A percentile compares a stretch with the other conserved stretches of the same genome.
Evolutionary conservation across 2,329 filamentous ascomycete genomes (phyloP).

Genomic region (Berkeleyomyces basicola): DNA sequence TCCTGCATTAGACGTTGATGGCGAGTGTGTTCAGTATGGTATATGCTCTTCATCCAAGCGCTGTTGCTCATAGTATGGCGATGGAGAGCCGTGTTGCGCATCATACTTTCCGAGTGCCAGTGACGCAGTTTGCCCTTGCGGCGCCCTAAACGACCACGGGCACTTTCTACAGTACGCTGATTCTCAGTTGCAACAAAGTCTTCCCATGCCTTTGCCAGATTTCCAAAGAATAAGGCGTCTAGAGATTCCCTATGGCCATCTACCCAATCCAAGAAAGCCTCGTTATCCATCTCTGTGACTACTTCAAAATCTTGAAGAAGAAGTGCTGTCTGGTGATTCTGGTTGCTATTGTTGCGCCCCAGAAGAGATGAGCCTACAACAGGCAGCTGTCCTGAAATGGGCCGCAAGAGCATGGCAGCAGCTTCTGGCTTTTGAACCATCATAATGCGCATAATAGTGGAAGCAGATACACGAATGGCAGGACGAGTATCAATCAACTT

Average conservation of each 20-base stretch:
- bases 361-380: neutral
- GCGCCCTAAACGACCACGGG: slow-evolving; percentile 50
- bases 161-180: slow-evolving; percentile 57
- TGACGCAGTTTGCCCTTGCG: slow-evolving; percentile 67
- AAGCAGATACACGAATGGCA: slow-evolving; percentile 56
- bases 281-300: slow-evolving; percentile 75
- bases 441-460: slow-evolving; percentile 78
- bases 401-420: slow-evolving; percentile 54
- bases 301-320: slow-evolving; percentile 54
- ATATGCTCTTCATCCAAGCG: slow-evolving; percentile 92
- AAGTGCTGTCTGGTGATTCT: neutral
- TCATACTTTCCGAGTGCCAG: slow-evolving; percentile 57
- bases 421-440: slow-evolving; percentile 86
- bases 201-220: slow-evolving; percentile 72
- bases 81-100: slow-evolving; percentile 53
- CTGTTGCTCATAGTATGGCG: slow-evolving; percentile 77
- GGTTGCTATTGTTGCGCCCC: neutral
- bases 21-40: slow-evolving; percentile 79
- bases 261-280: slow-evolving; percentile 75
- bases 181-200: slow-evolving; percentile 76
- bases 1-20: slow-evolving; percentile 81
- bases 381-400: slow-evolving; percentile 32
- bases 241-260: slow-evolving; percentile 64
- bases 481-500: slow-evolving; percentile 60
- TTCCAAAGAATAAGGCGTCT: slow-evolving; percentile 66